Conservation (phyloP, 2,329 filamentous ascomycete genomes). For the Neopestalotiopsis clavispora region DNA sequence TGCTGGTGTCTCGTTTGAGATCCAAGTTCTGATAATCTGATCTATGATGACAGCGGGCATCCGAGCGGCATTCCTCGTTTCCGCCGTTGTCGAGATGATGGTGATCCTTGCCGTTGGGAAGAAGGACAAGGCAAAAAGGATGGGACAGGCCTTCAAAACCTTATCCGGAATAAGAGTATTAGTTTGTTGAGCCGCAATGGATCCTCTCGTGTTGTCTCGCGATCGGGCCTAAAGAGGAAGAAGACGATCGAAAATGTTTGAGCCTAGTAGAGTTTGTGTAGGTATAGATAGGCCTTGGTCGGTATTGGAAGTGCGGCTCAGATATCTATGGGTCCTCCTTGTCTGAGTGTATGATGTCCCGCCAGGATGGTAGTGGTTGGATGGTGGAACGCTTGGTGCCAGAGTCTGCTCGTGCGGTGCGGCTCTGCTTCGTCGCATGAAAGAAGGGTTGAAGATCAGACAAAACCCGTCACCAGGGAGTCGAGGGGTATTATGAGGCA, state of each 20-base stretch:
- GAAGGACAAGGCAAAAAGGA: not conserved
- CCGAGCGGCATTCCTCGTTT: conserved; percentile 50
- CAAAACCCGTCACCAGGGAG: conserved; percentile 37
- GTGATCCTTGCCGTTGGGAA: conserved; percentile 16
- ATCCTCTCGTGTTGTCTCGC: not conserved
- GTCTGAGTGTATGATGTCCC: not conserved
- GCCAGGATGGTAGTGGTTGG: not conserved
- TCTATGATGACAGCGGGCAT: conserved; percentile 60
- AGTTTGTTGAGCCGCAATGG: conserved; percentile 15
- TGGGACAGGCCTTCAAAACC: conserved; percentile 19
- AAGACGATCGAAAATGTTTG: conserved; percentile 11
- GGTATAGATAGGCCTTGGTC: not conserved
- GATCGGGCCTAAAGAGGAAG: not conserved
- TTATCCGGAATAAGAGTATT: conserved; percentile 18
- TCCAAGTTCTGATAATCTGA: conserved; percentile 55
- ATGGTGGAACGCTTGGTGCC: conserved; percentile 18
- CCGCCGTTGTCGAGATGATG: conserved; percentile 21
- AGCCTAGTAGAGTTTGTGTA: conserved; percentile 10
- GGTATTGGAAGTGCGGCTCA: conserved; percentile 1
- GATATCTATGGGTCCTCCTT: conserved; percentile 14
- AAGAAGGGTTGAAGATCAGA: conserved; percentile 42
- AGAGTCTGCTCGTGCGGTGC: conserved; percentile 17
- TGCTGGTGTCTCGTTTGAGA: conserved; percentile 48
- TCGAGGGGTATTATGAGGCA: conserved; percentile 40
- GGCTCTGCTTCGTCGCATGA: conserved; percentile 36